phyloP scores from a whole-genome alignment of 108 stramenopile species.

The Thalassiosira profunda region DNA sequence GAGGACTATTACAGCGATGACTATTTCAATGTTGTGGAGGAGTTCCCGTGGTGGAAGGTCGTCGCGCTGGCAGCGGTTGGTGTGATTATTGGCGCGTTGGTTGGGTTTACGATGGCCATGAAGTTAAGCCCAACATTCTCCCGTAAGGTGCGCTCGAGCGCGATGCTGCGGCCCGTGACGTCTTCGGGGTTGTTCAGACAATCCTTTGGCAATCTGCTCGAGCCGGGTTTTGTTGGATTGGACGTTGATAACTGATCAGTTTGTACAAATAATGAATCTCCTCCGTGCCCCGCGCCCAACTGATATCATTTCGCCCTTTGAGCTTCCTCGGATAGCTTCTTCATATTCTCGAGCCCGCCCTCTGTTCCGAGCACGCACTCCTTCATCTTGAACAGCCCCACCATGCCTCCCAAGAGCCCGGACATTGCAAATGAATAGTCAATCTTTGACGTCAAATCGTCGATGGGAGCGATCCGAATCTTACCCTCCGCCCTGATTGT shows the following conservation, averaged over 20 bases:
- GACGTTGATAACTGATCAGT: too few species aligned
- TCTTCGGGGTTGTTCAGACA: constrained; percentile 6
- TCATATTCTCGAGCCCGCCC: constrained; percentile 52
- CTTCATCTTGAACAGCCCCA: constrained; percentile 23
- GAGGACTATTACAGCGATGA: constrained; percentile 64
- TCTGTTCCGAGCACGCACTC: constrained; percentile 45
- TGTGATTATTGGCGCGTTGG: constrained; percentile 35
- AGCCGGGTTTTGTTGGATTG: constrained; percentile 5
- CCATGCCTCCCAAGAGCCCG: constrained; percentile 34
- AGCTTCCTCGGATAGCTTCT: constrained; percentile 47
- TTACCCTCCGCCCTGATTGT: constrained; percentile 24
- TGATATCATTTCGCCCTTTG: constrained; percentile 2
- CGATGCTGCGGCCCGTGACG: constrained; percentile 24
- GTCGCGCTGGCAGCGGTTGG: constrained; percentile 45
- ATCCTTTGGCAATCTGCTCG: constrained; percentile 27
- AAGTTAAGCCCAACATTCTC: constrained; percentile 25
- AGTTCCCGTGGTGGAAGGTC: constrained; percentile 32
- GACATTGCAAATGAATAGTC: constrained; percentile 49
- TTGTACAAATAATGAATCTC: not conserved
- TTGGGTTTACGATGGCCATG: constrained; percentile 80
- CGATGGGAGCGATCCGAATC: constrained; percentile 31
- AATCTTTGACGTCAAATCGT: constrained; percentile 25
- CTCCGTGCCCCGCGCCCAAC: not conserved
- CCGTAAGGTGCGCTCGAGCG: constrained; percentile 19
- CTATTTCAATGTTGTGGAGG: constrained; percentile 38